phyloP scores from a whole-genome alignment of 2,329 filamentous ascomycete species.

The Cordyceps fumosorosea region DNA sequence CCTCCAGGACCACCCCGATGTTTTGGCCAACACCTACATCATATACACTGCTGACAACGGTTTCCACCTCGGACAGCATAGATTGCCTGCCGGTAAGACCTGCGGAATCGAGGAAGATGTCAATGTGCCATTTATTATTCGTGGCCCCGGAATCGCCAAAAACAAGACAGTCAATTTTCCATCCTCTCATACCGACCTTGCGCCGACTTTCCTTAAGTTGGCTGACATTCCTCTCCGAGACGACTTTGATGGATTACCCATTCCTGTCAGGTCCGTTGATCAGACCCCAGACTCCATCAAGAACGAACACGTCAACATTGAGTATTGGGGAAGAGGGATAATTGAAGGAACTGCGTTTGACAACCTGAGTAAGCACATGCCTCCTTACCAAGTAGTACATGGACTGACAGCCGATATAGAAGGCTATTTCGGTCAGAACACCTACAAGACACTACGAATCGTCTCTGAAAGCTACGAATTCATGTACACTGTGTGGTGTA shows the following conservation, averaged over 20 bases:
- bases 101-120: slow-evolving; percentile 47
- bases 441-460: slow-evolving; percentile 46
- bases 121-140: slow-evolving; percentile 43
- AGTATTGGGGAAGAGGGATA: slow-evolving; percentile 41
- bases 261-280: slow-evolving; percentile 27
- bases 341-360: slow-evolving; percentile 16
- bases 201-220: slow-evolving; percentile 44
- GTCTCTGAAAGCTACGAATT: slow-evolving; percentile 40
- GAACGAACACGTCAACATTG: slow-evolving; percentile 44
- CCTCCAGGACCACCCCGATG: slow-evolving; percentile 23
- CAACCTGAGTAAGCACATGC: slow-evolving; percentile 13
- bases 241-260: slow-evolving; percentile 46
- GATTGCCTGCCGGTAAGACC: slow-evolving; percentile 43
- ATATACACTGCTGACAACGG: slow-evolving; percentile 48
- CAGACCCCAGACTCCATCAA: slow-evolving; percentile 16
- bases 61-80: slow-evolving; percentile 48
- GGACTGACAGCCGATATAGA: slow-evolving; percentile 21
- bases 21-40: slow-evolving; percentile 41
- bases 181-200: slow-evolving; percentile 48
- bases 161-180: slow-evolving; percentile 31
- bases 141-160: slow-evolving; percentile 39
- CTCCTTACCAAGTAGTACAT: too few relatives aligned
- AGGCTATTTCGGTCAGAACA: slow-evolving; percentile 31
- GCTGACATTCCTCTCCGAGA: slow-evolving; percentile 27
- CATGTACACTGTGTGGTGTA: slow-evolving; percentile 51